Evolutionary conservation across 768 basidiomycete genomes (phyloP).

Genomic region (Pholiota microspora): DNA sequence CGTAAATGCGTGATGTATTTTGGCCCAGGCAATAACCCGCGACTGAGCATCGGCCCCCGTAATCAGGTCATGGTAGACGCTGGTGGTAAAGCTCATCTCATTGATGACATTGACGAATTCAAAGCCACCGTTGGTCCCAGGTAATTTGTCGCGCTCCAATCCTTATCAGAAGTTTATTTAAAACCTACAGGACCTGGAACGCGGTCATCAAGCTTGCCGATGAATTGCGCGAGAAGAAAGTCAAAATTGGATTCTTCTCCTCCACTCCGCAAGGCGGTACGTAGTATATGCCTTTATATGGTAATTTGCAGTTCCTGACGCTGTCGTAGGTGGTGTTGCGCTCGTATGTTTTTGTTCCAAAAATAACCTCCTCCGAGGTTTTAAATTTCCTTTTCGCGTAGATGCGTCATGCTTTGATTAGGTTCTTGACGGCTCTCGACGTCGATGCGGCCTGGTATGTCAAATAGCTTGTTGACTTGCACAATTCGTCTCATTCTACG

Average conservation of each 20-base stretch:
- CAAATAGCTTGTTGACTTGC: constrained; percentile 17
- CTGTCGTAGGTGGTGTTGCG: constrained; percentile 78
- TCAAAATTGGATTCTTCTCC: constrained; percentile 92
- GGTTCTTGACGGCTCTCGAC: constrained; percentile 77
- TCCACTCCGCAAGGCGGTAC: constrained; percentile 92
- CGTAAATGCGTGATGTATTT: constrained; percentile 84
- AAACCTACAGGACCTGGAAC: constrained; percentile 62
- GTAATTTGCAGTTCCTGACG: constrained; percentile 14
- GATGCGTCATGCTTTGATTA: constrained; percentile 94
- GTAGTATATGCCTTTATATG: constrained; percentile 19
- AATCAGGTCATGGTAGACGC: constrained; percentile 90
- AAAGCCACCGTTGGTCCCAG: constrained; percentile 66
- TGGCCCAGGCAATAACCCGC: constrained; percentile 81
- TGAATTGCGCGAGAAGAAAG: constrained; percentile 81
- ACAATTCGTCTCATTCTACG: constrained; percentile 7
- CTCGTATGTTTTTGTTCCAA: constrained; percentile 54
- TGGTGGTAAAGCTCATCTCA: constrained; percentile 80
- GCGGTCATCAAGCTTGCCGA: constrained; percentile 79
- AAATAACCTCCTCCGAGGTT: constrained; percentile 10
- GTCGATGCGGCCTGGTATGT: constrained; percentile 82
- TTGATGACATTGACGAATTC: constrained; percentile 81
- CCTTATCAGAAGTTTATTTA: background rate
- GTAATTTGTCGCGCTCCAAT: constrained; percentile 24
- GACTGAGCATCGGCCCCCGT: constrained; percentile 75
- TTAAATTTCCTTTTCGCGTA: constrained; percentile 31